Evolutionary conservation across 768 basidiomycete genomes (phyloP), one percentile per base, ranked within the genome.

Genomic region (Boletus subparvulus): DNA sequence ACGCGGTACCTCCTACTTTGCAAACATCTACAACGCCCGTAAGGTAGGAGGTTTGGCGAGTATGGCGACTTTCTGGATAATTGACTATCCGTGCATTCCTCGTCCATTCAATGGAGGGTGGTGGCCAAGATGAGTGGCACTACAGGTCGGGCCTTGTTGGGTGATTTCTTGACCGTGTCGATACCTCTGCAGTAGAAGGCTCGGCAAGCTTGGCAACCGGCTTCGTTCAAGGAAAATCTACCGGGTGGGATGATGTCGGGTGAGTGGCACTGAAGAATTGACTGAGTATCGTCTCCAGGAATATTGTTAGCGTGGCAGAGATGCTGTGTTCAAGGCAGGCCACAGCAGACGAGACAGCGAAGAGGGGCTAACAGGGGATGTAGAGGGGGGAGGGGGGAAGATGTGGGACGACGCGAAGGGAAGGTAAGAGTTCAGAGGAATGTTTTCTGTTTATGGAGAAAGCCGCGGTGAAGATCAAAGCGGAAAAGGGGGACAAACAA

Each of bases 401-500:
- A 19, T 5, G 19, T 36, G 39, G 28, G 41, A 9, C 19, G 43
- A 63, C 2, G 21, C 7, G 6, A 21, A 47, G 14, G 30, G 40
- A 49, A n/a, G 17, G 45, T 19, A 49, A 40, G 50, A 16, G n/a
- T 26, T 11, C 3, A 41, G 9, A 33, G 21, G 45, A 47, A 54
- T 4, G 42, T 33, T 49, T 64, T 54, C 35, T 55, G 42, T 59
- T 68, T 65, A 24, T 59, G 56, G 52, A 21, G 52, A 48, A 16
- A 30, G 41, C 56, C 39, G 12, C 11, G 40, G 44, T 45, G n/a
- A 64, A 37, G 49, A 40, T 60, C 58, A 61, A 64, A 56, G 57
- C 52, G 12, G 32, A 49, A 24, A 43, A 17, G 14, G n/a, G 19
- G 50, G 21, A 48, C 52, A 61, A 67, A 54, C 50, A 59, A 59